phyloP scores from a whole-genome alignment of 192 early-diverging fungal species.

The Coemansia sp. region DNA sequence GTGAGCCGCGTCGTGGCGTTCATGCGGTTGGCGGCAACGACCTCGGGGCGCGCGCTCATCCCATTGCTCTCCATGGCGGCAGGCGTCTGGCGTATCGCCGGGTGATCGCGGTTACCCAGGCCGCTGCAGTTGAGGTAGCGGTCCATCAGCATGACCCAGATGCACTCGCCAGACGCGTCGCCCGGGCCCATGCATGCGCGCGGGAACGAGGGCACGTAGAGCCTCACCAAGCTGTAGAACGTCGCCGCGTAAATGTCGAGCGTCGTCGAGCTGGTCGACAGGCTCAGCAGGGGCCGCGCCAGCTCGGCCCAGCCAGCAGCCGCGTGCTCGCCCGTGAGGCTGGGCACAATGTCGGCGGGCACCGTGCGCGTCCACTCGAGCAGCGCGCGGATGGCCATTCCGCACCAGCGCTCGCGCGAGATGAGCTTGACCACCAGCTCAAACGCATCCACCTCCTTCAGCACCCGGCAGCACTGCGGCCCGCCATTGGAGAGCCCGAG shows the following conservation, averaged over 20 bases:
- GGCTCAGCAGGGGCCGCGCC: slow-evolving; percentile 42
- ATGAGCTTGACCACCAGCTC: slow-evolving; percentile 54
- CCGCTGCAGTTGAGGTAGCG: slow-evolving; percentile 53
- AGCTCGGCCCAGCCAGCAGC: slow-evolving; percentile 45
- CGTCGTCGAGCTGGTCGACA: slow-evolving; percentile 53
- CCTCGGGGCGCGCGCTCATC: slow-evolving; percentile 30
- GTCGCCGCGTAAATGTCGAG: slow-evolving; percentile 50
- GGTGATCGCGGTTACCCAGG: slow-evolving; percentile 21
- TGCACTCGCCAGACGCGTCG: slow-evolving; percentile 29
- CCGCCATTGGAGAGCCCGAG: slow-evolving; percentile 45
- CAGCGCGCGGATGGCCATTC: slow-evolving; percentile 49
- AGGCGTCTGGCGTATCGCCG: slow-evolving; percentile 4
- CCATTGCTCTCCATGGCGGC: background rate
- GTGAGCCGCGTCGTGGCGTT: slow-evolving; percentile 52
- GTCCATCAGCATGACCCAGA: slow-evolving; percentile 54
- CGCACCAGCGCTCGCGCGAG: slow-evolving; percentile 54
- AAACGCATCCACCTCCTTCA: slow-evolving; percentile 50
- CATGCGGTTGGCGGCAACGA: slow-evolving; percentile 49
- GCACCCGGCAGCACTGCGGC: slow-evolving; percentile 46
- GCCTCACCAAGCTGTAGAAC: slow-evolving; percentile 45
- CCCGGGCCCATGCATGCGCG: slow-evolving; percentile 49
- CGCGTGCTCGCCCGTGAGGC: slow-evolving; percentile 35
- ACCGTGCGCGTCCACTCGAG: slow-evolving; percentile 47
- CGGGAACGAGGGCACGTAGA: slow-evolving; percentile 39
- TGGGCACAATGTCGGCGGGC: slow-evolving; percentile 45